Evolutionary conservation across 371 early-diverging fungal genomes (phyloP).

Genomic region (Chytridium lagenaria): DNA sequence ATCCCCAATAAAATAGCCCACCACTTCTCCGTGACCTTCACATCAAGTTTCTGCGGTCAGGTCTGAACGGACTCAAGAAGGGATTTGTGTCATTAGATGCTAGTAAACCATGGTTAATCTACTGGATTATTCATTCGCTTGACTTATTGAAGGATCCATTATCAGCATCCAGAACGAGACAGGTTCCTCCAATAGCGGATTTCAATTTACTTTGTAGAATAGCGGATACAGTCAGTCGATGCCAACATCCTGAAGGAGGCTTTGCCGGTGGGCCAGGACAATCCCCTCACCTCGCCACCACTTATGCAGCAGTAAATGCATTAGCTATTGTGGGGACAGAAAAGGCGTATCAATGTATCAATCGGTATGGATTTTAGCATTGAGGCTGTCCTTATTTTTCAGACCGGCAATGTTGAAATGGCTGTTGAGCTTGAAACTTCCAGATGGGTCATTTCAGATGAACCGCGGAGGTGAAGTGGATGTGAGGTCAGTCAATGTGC

Average conservation of each 20-base stretch:
- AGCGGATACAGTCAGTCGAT: conserved; percentile 66
- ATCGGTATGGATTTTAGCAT: conserved; percentile 39
- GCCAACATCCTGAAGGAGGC: conserved; percentile 81
- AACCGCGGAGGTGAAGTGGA: conserved; percentile 94
- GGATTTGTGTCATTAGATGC: conserved; percentile 82
- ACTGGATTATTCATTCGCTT: conserved; percentile 88
- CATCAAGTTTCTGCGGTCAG: conserved; percentile 18
- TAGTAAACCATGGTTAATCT: conserved; percentile 88
- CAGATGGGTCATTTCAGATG: conserved; percentile 91
- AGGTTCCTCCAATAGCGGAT: not conserved
- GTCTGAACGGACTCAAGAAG: conserved; percentile 52
- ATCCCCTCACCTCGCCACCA: conserved; percentile 81
- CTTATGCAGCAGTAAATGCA: conserved; percentile 83
- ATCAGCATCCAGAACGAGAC: conserved; percentile 56
- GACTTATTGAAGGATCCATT: conserved; percentile 71
- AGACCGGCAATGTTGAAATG: conserved; percentile 73
- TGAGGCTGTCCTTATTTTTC: conserved; percentile 13
- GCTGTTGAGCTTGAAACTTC: conserved; percentile 81
- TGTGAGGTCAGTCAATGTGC: conserved; percentile 61
- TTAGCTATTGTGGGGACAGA: conserved; percentile 74
- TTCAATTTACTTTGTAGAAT: conserved; percentile 47
- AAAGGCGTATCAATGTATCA: conserved; percentile 74
- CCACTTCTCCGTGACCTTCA: conserved; percentile 25
- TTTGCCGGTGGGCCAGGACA: conserved; percentile 88
- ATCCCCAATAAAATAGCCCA: conserved; percentile 8